Conservation (phyloP, 108 stramenopile species). For the Nitzschia palea region DNA sequence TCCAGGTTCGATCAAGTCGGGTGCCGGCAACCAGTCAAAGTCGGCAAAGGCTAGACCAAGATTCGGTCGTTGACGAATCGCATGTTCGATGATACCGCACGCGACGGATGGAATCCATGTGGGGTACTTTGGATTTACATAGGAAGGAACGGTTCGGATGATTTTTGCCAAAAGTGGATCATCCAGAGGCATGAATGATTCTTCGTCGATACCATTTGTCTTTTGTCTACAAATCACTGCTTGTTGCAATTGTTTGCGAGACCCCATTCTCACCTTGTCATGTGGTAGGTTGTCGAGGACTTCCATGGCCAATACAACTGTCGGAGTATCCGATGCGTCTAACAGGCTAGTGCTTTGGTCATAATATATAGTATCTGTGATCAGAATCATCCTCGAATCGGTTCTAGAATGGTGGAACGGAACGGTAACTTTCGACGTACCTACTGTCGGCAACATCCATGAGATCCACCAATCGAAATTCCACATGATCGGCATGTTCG, state of each 20-base stretch:
- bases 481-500: slow-evolving; percentile 55
- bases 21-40: slow-evolving; percentile 70
- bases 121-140: slow-evolving; percentile 12
- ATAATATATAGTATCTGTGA: slow-evolving; percentile 1
- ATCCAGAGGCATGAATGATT: slow-evolving; percentile 56
- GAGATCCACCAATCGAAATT: slow-evolving; percentile 59
- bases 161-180: slow-evolving; percentile 64
- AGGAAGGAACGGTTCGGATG: slow-evolving; percentile 45
- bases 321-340: slow-evolving; percentile 48
- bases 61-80: slow-evolving; percentile 59
- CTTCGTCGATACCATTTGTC: slow-evolving; percentile 14
- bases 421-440: slow-evolving; percentile 11
- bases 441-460: slow-evolving; percentile 72
- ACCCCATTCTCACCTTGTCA: slow-evolving; percentile 62
- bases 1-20: slow-evolving; percentile 19
- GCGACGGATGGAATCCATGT: slow-evolving; percentile 81
- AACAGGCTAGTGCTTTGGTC: slow-evolving; percentile 43
- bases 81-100: slow-evolving; percentile 52
- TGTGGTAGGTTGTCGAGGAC: slow-evolving; percentile 86
- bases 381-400: not conserved
- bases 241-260: slow-evolving; percentile 54
- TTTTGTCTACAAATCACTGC: slow-evolving; percentile 38
- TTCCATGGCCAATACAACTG: slow-evolving; percentile 69
- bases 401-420: not conserved
- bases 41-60: slow-evolving; percentile 66